Percentiles rank a stretch among this genome's conserved stretches.
Evolutionary conservation across 2,329 filamentous ascomycete species (phyloP).

Genomic region (Elsinoe arachidis): DNA sequence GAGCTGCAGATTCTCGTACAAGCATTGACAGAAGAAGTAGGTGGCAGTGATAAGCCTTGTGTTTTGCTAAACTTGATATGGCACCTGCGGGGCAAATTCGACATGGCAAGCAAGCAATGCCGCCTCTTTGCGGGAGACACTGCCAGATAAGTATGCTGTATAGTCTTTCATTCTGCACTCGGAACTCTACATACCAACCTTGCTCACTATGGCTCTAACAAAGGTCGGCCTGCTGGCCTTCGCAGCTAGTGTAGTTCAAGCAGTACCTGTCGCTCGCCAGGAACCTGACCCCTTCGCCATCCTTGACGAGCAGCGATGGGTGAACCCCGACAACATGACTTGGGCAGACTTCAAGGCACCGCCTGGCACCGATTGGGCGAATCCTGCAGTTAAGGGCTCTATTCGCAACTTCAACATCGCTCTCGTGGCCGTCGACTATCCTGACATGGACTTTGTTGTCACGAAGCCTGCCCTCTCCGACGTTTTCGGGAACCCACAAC

Average conservation of each 20-base stretch:
- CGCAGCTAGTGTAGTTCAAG: not conserved
- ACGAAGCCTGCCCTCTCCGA: constrained; percentile 39
- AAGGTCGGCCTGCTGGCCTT: not conserved
- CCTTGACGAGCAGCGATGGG: constrained; percentile 45
- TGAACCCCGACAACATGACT: constrained; percentile 47
- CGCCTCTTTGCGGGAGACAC: not conserved
- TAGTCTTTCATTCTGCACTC: not conserved
- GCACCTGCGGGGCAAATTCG: not conserved
- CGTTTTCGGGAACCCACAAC: constrained; percentile 44
- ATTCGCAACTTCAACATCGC: constrained; percentile 49
- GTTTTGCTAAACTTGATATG: not conserved
- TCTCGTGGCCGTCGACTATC: constrained; percentile 45
- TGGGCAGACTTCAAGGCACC: constrained; percentile 42
- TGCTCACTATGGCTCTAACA: not conserved
- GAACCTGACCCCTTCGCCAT: constrained; percentile 37
- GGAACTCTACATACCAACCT: not conserved
- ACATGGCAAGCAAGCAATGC: not conserved
- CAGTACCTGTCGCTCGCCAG: constrained; percentile 4
- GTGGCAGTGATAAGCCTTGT: constrained; percentile 11
- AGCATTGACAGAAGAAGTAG: constrained; percentile 9
- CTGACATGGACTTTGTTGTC: constrained; percentile 42
- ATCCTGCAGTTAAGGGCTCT: constrained; percentile 37
- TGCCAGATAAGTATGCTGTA: not conserved
- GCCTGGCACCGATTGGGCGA: constrained; percentile 42
- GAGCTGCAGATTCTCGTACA: not conserved